Base-by-base conservation (phyloP, 2,329 filamentous ascomycete species). In the Sclerotinia minor region DNA sequence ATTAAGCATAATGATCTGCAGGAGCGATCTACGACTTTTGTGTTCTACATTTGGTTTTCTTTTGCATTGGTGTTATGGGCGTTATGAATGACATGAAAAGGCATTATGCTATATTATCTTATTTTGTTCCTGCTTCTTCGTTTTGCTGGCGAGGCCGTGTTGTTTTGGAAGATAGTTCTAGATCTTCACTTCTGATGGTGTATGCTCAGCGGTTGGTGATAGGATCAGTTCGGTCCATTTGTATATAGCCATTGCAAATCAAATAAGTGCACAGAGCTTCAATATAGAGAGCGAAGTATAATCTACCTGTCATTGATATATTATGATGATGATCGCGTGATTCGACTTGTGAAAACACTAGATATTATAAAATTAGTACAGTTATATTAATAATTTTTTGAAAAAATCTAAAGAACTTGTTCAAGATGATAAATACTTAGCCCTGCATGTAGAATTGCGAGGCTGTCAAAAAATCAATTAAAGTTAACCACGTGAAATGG, bases 1-100 rank as follows among this genome's bases (percentile, higher is more conserved):
- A 73, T 75, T 70, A 76, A 77, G 75, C 74, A 75, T 80, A 78
- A 83, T 76, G 80, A 83, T 83, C 76, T 81, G 81, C 81, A 82
- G 79, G 80, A 81, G 80, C 79, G 77, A 83, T 83, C 79, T 81
- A 82, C 74, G 79, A 80, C 70, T 44, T 65, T 68, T 71, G 69
- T 71, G 67, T 69, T 67, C 59, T 71, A 70, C 72, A 72, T 74
- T 70, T 70, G 61, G 67, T 70, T 63, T 41, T 69, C 65, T 73
- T 60, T 68, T 71, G 73, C 73, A 74, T 69, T 57, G 75, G 76
- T 71, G 75, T 76, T 74, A 50, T 24, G 32, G 74, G 74, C 63
- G 72, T 75, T 61, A 9, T 32, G 45, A 52, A 67, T 63, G 47
- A 52, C 65, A 67, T 67, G 65, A 67, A 67, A 67, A 67, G 65